These are phyloP conservation scores for Glomus cerebriforme DNA, from an alignment of 192 early-diverging fungal species.

Conservation along the genomic window DNA sequence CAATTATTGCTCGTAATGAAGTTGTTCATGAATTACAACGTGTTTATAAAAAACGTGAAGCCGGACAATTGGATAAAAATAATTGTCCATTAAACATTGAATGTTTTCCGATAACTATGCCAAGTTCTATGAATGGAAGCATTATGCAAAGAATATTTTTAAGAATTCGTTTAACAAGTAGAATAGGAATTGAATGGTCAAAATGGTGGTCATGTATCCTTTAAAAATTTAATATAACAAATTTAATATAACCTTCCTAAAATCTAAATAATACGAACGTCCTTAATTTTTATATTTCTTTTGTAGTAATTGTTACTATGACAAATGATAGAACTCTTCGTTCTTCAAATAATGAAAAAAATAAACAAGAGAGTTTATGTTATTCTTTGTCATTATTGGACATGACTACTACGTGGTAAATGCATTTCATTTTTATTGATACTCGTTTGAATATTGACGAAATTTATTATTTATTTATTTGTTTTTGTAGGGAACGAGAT, in stretches of 20 bases:
- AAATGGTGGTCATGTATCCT: constrained; percentile 29
- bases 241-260: too few relatives aligned
- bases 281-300: background rate
- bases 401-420: constrained; percentile 24
- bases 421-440: background rate
- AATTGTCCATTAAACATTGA: constrained; percentile 1
- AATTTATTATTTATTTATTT: background rate
- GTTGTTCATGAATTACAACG: constrained; percentile 19
- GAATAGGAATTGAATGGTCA: constrained; percentile 20
- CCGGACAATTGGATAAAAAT: background rate
- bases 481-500: constrained; percentile 25
- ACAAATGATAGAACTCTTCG: background rate
- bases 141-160: constrained; percentile 1
- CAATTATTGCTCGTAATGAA: constrained; percentile 22
- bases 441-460: background rate
- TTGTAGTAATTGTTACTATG: background rate
- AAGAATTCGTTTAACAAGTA: constrained; percentile 11
- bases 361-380: background rate
- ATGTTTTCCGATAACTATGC: constrained; percentile 11
- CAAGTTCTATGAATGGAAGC: constrained; percentile 14
- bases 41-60: constrained; percentile 12
- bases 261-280: background rate
- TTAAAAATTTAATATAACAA: background rate
- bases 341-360: background rate
- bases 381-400: constrained; percentile 27